phyloP scores from a whole-genome alignment of 305 asterid genomes.

The Rubia balearica region DNA sequence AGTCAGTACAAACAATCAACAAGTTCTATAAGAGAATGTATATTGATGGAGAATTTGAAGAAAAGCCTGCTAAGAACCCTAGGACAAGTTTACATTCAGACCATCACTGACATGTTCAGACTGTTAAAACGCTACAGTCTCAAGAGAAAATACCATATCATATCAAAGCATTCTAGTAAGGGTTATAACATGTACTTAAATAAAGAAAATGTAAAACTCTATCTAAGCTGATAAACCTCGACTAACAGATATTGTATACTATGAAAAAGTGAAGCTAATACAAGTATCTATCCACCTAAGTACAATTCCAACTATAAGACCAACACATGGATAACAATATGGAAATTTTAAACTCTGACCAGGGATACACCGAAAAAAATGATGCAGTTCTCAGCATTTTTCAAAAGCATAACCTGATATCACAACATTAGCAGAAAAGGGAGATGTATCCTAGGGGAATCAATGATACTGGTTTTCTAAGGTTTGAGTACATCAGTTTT shows the following conservation, averaged over 20 bases:
- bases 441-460: not conserved
- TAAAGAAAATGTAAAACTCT: not conserved
- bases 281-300: not conserved
- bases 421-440: not conserved
- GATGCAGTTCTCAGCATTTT: not conserved
- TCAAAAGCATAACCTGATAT: not conserved
- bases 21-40: not conserved
- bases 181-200: not conserved
- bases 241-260: not conserved
- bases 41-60: constrained; percentile 1
- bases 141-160: not conserved
- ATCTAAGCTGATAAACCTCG: too few species aligned
- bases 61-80: not conserved
- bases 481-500: not conserved
- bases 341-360: not conserved
- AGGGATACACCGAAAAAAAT: not conserved
- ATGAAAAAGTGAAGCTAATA: not conserved
- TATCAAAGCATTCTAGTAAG: not conserved
- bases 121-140: not conserved
- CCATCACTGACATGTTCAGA: not conserved
- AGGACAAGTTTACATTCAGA: not conserved
- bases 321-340: not conserved
- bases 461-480: not conserved
- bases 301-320: not conserved
- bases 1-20: constrained; percentile 9